Conservation (phyloP, 192 early-diverging fungal genomes). For the Jimgerdemannia flammicorona region DNA sequence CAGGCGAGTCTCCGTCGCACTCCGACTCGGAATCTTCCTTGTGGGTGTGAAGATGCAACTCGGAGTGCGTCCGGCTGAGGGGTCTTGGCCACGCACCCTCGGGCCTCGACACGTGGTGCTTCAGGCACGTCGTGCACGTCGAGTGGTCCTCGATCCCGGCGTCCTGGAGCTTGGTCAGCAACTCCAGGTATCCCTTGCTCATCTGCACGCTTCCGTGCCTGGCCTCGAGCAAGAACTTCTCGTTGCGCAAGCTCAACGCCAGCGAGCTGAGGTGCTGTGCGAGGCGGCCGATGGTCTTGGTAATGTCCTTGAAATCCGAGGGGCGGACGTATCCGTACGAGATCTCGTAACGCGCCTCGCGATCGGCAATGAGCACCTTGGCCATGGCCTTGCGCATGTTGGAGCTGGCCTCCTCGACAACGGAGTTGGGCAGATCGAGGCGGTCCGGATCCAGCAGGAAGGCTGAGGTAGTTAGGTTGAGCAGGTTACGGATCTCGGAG, state of each 20-base stretch:
- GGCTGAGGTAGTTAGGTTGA: slow-evolving; percentile 25
- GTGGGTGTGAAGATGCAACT: too few relatives aligned
- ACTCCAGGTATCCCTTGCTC: neutral
- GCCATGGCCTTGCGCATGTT: slow-evolving; percentile 23
- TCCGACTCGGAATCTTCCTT: too few relatives aligned
- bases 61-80: too few relatives aligned
- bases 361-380: slow-evolving; percentile 31
- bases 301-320: slow-evolving; percentile 15
- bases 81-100: too few relatives aligned
- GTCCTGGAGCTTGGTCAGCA: slow-evolving; percentile 4
- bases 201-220: neutral
- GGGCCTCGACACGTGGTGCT: too few relatives aligned
- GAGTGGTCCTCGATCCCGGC: neutral
- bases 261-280: slow-evolving; percentile 28
- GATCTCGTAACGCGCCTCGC: slow-evolving; percentile 29
- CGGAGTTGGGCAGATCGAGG: neutral
- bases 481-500: slow-evolving; percentile 22
- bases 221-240: slow-evolving; percentile 5
- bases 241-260: slow-evolving; percentile 23
- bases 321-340: slow-evolving; percentile 30
- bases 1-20: too few relatives aligned
- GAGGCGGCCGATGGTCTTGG: slow-evolving; percentile 14
- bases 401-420: neutral
- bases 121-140: too few relatives aligned
- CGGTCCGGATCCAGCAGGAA: slow-evolving; percentile 27